Percentiles rank a stretch among this genome's conserved stretches.
Conservation (phyloP, 2,329 filamentous ascomycete species). For the Macroventuria anomochaeta region DNA sequence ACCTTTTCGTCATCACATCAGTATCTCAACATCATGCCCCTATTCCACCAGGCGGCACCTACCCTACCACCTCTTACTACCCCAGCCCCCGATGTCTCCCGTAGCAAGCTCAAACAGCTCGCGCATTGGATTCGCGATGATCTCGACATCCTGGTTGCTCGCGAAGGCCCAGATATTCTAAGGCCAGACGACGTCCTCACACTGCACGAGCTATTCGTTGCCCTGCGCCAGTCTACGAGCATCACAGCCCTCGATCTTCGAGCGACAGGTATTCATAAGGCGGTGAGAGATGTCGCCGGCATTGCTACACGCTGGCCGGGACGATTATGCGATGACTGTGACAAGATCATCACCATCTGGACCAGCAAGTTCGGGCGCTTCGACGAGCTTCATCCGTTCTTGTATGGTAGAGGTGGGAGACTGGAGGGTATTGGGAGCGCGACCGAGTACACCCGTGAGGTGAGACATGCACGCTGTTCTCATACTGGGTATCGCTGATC, state of each 20-base stretch:
- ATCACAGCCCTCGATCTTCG: slow-evolving; percentile 48
- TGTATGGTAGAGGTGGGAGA: slow-evolving; percentile 54
- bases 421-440: slow-evolving; percentile 51
- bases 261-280: slow-evolving; percentile 55
- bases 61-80: neutral
- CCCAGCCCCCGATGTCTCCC: neutral
- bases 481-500: neutral
- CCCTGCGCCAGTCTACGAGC: slow-evolving; percentile 25
- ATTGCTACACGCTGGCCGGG: slow-evolving; percentile 57
- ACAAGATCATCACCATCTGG: slow-evolving; percentile 52
- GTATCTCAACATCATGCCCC: too few species aligned
- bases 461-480: slow-evolving; percentile 20
- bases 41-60: neutral
- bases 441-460: slow-evolving; percentile 49
- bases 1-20: neutral
- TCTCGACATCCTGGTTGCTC: slow-evolving; percentile 55
- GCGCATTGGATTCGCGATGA: slow-evolving; percentile 57
- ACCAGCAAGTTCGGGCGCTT: slow-evolving; percentile 48
- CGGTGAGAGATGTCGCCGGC: slow-evolving; percentile 52
- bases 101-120: slow-evolving; percentile 41
- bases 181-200: slow-evolving; percentile 53
- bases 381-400: slow-evolving; percentile 45
- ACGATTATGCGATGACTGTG: slow-evolving; percentile 53
- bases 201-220: slow-evolving; percentile 52
- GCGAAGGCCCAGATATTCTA: slow-evolving; percentile 53